Conservation (phyloP, 768 basidiomycete genomes). For the Auricularia cornea region DNA sequence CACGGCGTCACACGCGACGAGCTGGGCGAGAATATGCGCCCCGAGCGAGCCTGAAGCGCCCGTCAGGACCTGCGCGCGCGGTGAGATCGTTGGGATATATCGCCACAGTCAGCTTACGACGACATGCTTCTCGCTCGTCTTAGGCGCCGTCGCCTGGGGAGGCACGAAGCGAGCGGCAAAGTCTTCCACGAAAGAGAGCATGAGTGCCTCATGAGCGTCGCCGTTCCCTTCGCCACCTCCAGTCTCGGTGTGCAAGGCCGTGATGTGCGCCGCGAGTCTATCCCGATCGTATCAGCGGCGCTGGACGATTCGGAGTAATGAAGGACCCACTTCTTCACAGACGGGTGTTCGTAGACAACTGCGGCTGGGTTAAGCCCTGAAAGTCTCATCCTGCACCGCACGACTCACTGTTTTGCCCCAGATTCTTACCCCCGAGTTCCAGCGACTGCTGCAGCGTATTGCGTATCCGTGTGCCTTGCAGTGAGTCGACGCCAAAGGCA, state of each 20-base stretch:
- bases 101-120: neutral
- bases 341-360: constrained; percentile 46
- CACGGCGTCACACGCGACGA: constrained; percentile 30
- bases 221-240: constrained; percentile 10
- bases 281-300: neutral
- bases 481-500: constrained; percentile 44
- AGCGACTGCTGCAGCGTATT: constrained; percentile 38
- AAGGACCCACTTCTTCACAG: constrained; percentile 28
- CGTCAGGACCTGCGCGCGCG: constrained; percentile 34
- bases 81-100: neutral
- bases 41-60: constrained; percentile 49
- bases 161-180: constrained; percentile 17
- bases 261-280: constrained; percentile 35
- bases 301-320: constrained; percentile 8
- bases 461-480: constrained; percentile 43
- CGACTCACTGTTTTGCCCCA: constrained; percentile 29
- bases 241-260: constrained; percentile 25
- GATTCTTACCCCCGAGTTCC: constrained; percentile 19
- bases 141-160: constrained; percentile 1
- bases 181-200: constrained; percentile 41
- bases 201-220: constrained; percentile 27
- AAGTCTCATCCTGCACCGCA: constrained; percentile 6
- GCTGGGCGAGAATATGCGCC: constrained; percentile 41
- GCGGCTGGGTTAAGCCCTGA: constrained; percentile 1
- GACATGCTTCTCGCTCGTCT: neutral